Evolutionary conservation across 129 eudicot species (phyloP), one percentile per base, ranked within the genome.

Genomic region (Centrapalus pauciflorus): DNA sequence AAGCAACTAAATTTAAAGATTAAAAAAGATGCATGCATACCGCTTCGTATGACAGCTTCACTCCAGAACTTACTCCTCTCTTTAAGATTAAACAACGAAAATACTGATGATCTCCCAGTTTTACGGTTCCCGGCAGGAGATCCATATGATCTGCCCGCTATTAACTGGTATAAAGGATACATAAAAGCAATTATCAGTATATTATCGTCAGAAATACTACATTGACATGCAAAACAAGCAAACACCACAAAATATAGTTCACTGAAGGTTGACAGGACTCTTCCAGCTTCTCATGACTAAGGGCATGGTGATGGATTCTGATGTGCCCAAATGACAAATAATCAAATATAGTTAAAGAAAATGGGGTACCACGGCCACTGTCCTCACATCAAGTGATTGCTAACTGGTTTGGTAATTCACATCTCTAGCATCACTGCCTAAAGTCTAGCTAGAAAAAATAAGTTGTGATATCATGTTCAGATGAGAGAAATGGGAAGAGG

Each of bases 11-110:
- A n/a, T n/a, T 52, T 17, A 24, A 37, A 37, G 12, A 17, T 25
- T 43, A 67, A 67, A 23, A 50, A 19, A 64, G 55, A 76, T 5
- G 54, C 3, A 73, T 33, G 58, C 79, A 10, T 79, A 91, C 98
- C 96, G 70, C 70, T 84, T 54, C 96, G 87, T 48, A 91, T 78
- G 63, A 91, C 98, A 33, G 94, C 60, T 83, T 91, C 98, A 38
- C 81, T 91, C 98, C 98, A 91, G 80, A 91, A 91, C 35, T 76
- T 82, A 83, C 98, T 91, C 86, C 73, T 91, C 70, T 87, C 90
- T 83, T 77, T 91, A 70, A 91, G 98, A 74, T 85, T 91, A 80
- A 91, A 91, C 81, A 91, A 75, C 2, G 98, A 91, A 77, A 91
- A 91, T 34, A 87, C 96, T 0, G 98, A 87, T 37, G 95, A 90